phyloP scores from a whole-genome alignment of 1,284 basidiomycete species.

The Apiotrichum siamense region DNA sequence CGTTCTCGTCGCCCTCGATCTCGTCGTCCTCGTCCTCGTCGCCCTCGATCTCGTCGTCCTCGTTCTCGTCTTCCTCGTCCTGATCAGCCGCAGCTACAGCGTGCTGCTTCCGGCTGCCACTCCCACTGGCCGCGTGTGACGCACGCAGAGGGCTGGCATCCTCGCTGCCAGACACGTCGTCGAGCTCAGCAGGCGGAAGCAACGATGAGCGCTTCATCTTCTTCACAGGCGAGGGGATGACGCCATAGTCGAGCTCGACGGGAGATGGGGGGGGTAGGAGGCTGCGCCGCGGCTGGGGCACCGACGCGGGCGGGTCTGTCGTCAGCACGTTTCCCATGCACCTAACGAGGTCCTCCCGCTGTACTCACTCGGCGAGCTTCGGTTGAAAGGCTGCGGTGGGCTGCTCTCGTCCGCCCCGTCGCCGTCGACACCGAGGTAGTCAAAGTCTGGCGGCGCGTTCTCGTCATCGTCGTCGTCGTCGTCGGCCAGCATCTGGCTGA shows the following conservation, averaged over 20 bases:
- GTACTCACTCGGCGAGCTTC: constrained; percentile 15
- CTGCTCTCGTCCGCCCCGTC: constrained; percentile 14
- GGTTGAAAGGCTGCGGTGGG: constrained; percentile 9
- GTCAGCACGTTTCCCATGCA: not conserved
- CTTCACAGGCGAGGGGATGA: constrained; percentile 20
- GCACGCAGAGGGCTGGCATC: too few relatives aligned
- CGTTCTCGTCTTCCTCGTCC: constrained; percentile 2
- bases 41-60: not conserved
- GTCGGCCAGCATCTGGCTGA: constrained; percentile 41
- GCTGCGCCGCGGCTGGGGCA: constrained; percentile 17
- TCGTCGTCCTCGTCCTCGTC: too few relatives aligned
- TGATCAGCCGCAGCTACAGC: not conserved
- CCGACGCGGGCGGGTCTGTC: constrained; percentile 25
- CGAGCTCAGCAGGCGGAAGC: not conserved
- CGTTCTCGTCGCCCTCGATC: too few relatives aligned
- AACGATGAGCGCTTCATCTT: not conserved
- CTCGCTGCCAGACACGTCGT: not conserved
- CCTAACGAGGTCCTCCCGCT: not conserved
- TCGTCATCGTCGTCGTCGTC: constrained; percentile 54
- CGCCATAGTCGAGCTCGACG: constrained; percentile 17
- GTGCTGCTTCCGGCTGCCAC: not conserved
- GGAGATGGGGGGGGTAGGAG: constrained; percentile 20
- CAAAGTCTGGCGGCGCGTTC: constrained; percentile 41
- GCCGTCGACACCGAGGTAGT: constrained; percentile 47
- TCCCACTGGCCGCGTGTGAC: too few relatives aligned